Evolutionary conservation across 2,329 filamentous ascomycete genomes (phyloP), one percentile per base, ranked within the genome.

Genomic region (Neospermospora avenae): DNA sequence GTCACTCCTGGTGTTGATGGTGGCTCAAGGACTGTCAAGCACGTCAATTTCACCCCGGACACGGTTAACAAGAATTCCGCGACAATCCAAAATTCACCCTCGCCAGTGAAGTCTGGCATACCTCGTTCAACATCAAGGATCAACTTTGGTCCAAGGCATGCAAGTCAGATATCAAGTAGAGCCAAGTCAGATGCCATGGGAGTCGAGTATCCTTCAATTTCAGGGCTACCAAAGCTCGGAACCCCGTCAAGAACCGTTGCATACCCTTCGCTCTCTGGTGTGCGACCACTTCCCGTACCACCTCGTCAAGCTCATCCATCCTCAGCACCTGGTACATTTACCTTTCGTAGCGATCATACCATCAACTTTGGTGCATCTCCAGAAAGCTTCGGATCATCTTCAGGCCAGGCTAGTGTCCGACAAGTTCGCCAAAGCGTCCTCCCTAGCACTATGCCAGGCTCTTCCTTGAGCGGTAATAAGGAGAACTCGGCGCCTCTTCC

Each of bases 11-110:
- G 56, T 45, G 56, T 55, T 41, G 53, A 57, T 46, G 58, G 57
- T 20, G 64, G 86, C 34, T 82, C 86, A 24, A 89, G 86, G 73
- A 71, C 79, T 39, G 73, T 76, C 18, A 96, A 96, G 77, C 87
- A 84, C 58, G 90, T 96, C 37, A 86, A 89, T 54, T 96, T 96
- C 69, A 91, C 89, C 0, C 87, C 87, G 0, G 86, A 85, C 62
- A 86, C 87, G 6, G 52, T 65, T 14, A 65, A 63, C 37, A 82
- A 90, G 63, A 75, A 76, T 18, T 74, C 76, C 8, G 72, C 75
- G 0, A 66, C 76, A 52, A 52, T 59, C 14, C 79, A 82, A 61
- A 76, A 79, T 59, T 83, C 84, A 1, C 84, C 84, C 7, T 84
- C 84, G 3, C 81, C 83, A 3, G 70, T 81, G 65, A 84, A 85